A percentile compares a stretch with the other conserved stretches of the same genome.
phyloP scores from a whole-genome alignment of 2,329 filamentous ascomycete genomes.

The Fusarium xylarioides region DNA sequence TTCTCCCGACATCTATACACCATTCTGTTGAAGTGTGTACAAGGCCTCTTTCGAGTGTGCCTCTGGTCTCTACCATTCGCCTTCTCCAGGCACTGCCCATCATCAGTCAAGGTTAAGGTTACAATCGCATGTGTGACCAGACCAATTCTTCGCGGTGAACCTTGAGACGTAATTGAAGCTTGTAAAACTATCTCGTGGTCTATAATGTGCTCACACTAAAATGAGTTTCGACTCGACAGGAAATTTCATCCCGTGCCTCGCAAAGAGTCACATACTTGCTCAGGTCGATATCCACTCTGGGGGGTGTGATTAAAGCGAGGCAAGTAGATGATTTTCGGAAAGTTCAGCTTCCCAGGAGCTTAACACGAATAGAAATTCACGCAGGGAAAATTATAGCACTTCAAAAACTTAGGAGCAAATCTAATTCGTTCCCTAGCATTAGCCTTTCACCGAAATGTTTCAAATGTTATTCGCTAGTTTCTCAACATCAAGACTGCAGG shows the following conservation, averaged over 20 bases:
- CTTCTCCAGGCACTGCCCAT: neutral
- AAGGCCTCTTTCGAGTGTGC: neutral
- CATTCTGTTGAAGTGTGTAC: neutral
- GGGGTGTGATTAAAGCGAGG: neutral
- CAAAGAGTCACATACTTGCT: neutral
- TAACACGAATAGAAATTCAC: neutral
- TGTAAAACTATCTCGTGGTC: neutral
- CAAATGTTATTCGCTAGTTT: neutral
- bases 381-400: neutral
- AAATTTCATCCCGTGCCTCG: neutral
- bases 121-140: neutral
- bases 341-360: neutral
- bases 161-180: neutral
- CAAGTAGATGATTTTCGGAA: neutral
- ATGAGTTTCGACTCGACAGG: neutral
- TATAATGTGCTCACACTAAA: neutral
- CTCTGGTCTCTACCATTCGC: neutral
- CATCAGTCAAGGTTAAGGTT: neutral
- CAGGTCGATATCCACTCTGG: neutral
- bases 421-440: neutral
- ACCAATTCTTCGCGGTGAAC: neutral
- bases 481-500: neutral
- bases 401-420: neutral
- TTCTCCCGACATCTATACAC: neutral
- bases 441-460: neutral